Evolutionary conservation across 768 basidiomycete genomes (phyloP).

Genomic region (Tylopilus rubrobrunneus): DNA sequence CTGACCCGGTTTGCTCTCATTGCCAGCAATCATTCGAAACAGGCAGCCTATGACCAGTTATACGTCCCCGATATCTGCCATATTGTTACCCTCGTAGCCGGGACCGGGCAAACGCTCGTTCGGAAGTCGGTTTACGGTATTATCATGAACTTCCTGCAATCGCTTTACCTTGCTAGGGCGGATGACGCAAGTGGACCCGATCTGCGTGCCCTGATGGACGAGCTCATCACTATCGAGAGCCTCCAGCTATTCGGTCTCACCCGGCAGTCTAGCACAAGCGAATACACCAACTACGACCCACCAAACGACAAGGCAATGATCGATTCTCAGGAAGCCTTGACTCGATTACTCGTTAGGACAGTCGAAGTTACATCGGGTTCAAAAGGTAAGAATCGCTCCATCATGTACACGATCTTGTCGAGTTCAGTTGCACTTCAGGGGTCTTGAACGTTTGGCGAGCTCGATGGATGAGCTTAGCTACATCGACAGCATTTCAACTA

Average conservation of each 20-base stretch:
- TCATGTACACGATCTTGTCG: not conserved
- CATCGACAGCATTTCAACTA: slow-evolving; percentile 85
- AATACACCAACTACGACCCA: slow-evolving; percentile 59
- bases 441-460: slow-evolving; percentile 87
- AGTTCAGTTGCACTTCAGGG: slow-evolving; percentile 39
- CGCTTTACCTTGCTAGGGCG: slow-evolving; percentile 56
- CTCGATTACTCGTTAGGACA: slow-evolving; percentile 57
- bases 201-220: slow-evolving; percentile 59
- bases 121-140: slow-evolving; percentile 81
- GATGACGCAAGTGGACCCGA: slow-evolving; percentile 59
- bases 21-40: slow-evolving; percentile 63
- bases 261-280: slow-evolving; percentile 61
- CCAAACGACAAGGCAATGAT: slow-evolving; percentile 51
- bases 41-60: slow-evolving; percentile 63
- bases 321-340: slow-evolving; percentile 63
- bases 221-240: slow-evolving; percentile 51
- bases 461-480: slow-evolving; percentile 88
- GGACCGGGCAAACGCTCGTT: slow-evolving; percentile 67
- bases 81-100: slow-evolving; percentile 72
- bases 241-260: slow-evolving; percentile 72
- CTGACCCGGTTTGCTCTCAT: slow-evolving; percentile 72
- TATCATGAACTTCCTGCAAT: slow-evolving; percentile 77
- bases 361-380: slow-evolving; percentile 64
- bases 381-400: slow-evolving; percentile 47
- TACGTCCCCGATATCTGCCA: slow-evolving; percentile 84